Evolutionary conservation across 2,329 filamentous ascomycete genomes (phyloP).

Genomic region (Colletotrichum camelliae): DNA sequence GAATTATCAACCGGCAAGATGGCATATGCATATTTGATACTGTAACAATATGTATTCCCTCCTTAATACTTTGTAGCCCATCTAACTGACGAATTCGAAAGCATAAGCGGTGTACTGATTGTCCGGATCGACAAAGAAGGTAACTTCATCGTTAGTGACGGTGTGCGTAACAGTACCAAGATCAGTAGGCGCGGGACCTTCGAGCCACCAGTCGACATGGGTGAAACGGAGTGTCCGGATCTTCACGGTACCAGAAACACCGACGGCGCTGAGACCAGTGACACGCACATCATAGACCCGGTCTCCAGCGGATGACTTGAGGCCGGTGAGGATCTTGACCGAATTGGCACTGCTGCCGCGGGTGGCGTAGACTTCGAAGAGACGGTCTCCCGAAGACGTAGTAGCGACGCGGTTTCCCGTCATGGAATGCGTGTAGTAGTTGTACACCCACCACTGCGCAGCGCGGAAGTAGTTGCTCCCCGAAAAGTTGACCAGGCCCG

Average conservation of each 20-base stretch:
- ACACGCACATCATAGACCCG: neutral
- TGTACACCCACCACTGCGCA: neutral
- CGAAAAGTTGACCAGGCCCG: neutral
- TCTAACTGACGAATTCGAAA: neutral
- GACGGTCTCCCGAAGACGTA: neutral
- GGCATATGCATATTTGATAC: neutral
- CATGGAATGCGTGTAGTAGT: neutral
- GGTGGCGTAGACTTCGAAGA: neutral
- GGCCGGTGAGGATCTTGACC: neutral
- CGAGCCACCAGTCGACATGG: neutral
- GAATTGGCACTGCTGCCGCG: neutral
- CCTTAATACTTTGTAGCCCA: accelerated
- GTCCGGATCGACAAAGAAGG: neutral
- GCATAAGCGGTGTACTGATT: neutral
- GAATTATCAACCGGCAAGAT: neutral
- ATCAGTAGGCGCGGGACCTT: neutral
- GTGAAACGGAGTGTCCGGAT: neutral
- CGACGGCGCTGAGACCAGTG: neutral
- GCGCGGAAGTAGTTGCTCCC: neutral
- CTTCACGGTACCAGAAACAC: neutral
- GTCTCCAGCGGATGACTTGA: neutral
- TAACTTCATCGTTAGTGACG: neutral
- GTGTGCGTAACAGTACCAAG: neutral
- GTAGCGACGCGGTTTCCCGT: neutral
- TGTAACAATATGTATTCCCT: accelerated